These are phyloP conservation scores for Durusdinium trenchii DNA, from an alignment of 73 alveolate species.

Conservation along the genomic window DNA sequence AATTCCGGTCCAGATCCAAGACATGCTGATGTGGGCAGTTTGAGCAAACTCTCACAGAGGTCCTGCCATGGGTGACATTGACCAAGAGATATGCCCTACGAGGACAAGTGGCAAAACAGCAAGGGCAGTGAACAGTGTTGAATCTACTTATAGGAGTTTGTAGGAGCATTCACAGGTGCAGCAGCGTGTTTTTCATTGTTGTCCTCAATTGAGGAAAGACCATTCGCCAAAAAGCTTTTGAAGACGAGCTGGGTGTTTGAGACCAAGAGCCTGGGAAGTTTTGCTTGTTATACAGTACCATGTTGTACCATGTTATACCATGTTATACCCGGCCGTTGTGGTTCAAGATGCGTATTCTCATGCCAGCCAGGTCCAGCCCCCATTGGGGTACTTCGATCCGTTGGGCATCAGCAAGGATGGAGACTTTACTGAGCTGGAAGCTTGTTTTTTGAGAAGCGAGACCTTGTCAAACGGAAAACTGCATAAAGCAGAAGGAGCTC, in stretches of 20 bases:
- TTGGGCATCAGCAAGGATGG: conserved; percentile 92
- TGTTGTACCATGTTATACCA: neutral
- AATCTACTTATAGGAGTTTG: no score
- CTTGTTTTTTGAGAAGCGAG: neutral
- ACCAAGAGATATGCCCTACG: no score
- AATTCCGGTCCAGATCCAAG: no score
- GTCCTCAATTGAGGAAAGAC: no score
- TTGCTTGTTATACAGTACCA: neutral
- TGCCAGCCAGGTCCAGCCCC: conserved; percentile 70
- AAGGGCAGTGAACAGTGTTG: no score
- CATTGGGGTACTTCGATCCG: conserved; percentile 86
- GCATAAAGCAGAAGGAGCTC: neutral
- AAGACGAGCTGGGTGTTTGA: conserved; percentile 43
- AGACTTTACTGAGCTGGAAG: conserved; percentile 23
- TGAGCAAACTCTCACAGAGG: no score
- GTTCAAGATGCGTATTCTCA: neutral
- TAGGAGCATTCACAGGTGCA: no score
- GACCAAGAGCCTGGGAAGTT: neutral
- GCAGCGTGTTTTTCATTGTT: no score
- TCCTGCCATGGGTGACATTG: no score
- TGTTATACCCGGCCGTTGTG: neutral
- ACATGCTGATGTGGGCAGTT: no score
- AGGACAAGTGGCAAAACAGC: no score
- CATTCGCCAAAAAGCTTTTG: conserved; percentile 56
- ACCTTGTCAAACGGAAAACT: neutral